A percentile compares a stretch with the other conserved stretches of the same genome.
These are phyloP conservation scores for Rhizopogon rudus DNA, from an alignment of 768 basidiomycete genomes.

Conservation along the genomic window DNA sequence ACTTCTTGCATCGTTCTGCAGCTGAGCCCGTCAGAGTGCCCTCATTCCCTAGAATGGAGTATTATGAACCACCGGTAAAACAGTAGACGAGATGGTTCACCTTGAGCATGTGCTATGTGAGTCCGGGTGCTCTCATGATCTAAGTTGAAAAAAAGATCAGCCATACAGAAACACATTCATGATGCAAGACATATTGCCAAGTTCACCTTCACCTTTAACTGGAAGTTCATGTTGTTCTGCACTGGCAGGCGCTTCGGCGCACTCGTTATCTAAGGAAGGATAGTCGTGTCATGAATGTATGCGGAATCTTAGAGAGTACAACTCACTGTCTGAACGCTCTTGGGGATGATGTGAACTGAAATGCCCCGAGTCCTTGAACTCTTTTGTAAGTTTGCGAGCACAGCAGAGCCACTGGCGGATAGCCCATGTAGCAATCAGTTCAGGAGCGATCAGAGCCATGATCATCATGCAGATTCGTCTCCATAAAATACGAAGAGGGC, in stretches of 20 bases:
- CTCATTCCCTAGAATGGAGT: too few species aligned
- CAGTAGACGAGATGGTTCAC: too few species aligned
- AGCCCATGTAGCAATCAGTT: conserved; percentile 17
- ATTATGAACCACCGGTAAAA: neutral
- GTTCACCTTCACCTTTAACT: too few species aligned
- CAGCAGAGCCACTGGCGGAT: conserved; percentile 15
- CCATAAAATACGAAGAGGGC: neutral
- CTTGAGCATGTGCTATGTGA: neutral
- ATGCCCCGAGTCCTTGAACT: neutral
- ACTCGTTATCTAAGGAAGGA: neutral
- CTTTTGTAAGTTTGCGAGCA: neutral
- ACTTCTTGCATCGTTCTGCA: neutral
- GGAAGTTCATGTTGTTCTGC: neutral
- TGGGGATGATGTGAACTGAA: neutral
- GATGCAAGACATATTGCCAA: neutral
- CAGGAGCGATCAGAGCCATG: conserved; percentile 18
- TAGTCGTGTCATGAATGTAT: neutral
- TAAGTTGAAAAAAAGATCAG: neutral
- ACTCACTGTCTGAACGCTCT: neutral
- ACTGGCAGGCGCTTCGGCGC: neutral
- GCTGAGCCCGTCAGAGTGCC: too few species aligned
- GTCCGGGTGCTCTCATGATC: neutral
- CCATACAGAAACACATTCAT: neutral
- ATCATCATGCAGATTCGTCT: conserved; percentile 8
- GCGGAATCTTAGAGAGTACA: neutral